These are phyloP conservation scores for Parsonsia alboflavescens DNA, from an alignment of 257 asterid species.

Conservation along the genomic window DNA sequence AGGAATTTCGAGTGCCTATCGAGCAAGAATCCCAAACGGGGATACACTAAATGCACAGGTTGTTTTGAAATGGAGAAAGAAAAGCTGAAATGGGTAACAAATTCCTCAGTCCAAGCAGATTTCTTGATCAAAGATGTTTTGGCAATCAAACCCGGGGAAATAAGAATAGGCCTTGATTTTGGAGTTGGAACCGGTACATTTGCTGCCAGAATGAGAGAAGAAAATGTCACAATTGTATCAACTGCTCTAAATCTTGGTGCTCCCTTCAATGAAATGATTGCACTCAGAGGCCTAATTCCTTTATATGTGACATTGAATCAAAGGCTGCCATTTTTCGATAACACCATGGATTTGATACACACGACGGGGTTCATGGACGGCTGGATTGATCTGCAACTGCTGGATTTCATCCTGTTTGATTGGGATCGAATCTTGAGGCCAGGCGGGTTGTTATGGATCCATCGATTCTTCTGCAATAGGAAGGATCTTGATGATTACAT, in stretches of 20 bases:
- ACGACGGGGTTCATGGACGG: slow-evolving; percentile 84
- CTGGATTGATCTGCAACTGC: slow-evolving; percentile 70
- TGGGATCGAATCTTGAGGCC: slow-evolving; percentile 92
- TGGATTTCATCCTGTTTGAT: slow-evolving; percentile 78
- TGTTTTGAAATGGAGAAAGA: slow-evolving; percentile 92
- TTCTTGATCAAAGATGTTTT: slow-evolving; percentile 52
- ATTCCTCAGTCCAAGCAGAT: slow-evolving; percentile 38
- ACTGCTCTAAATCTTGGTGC: slow-evolving; percentile 83
- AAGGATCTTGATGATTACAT: slow-evolving; percentile 70
- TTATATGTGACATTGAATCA: slow-evolving; percentile 67
- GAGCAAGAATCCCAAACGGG: slow-evolving; percentile 68
- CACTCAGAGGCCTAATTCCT: slow-evolving; percentile 75
- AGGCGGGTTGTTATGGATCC: slow-evolving; percentile 84
- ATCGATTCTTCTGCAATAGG: slow-evolving; percentile 73
- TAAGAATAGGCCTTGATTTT: slow-evolving; percentile 66
- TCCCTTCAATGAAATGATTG: slow-evolving; percentile 81
- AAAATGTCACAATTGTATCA: slow-evolving; percentile 61
- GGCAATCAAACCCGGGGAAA: slow-evolving; percentile 50
- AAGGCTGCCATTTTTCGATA: slow-evolving; percentile 82
- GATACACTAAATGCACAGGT: slow-evolving; percentile 59
- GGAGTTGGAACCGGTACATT: slow-evolving; percentile 85
- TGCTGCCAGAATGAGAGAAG: slow-evolving; percentile 81
- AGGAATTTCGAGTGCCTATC: slow-evolving; percentile 70
- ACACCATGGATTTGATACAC: slow-evolving; percentile 88
- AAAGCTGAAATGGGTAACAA: slow-evolving; percentile 57